Evolutionary conservation across 2,329 filamentous ascomycete species (phyloP).

Genomic region (Pseudopyrenochaeta lycopersici): DNA sequence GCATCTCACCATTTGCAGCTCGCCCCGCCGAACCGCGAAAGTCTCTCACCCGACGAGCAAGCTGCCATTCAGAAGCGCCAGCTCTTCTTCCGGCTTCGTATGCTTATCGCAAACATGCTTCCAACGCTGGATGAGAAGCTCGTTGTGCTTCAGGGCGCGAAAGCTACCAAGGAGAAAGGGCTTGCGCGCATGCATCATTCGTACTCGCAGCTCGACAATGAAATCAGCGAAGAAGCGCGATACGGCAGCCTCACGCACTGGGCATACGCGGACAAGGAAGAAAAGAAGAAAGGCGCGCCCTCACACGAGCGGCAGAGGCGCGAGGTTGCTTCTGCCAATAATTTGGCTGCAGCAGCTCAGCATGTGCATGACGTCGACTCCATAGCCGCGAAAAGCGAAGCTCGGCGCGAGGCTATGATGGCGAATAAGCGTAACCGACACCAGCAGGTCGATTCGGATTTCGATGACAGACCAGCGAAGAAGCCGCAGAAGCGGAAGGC

Average conservation of each 20-base stretch:
- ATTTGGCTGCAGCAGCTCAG: constrained; percentile 72
- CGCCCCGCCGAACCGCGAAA: constrained; percentile 34
- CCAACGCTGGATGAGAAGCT: constrained; percentile 97
- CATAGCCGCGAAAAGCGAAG: constrained; percentile 80
- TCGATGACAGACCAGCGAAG: constrained; percentile 74
- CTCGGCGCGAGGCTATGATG: constrained; percentile 80
- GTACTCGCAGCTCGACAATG: constrained; percentile 83
- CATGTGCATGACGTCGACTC: constrained; percentile 83
- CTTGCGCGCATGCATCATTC: constrained; percentile 85
- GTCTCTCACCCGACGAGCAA: constrained; percentile 46
- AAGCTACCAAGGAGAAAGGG: constrained; percentile 86
- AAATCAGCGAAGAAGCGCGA: constrained; percentile 94
- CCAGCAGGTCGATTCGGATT: constrained; percentile 79
- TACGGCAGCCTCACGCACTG: constrained; percentile 92
- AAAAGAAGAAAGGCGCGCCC: constrained; percentile 64
- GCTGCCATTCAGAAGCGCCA: constrained; percentile 73
- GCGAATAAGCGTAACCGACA: constrained; percentile 76
- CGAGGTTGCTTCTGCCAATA: constrained; percentile 80
- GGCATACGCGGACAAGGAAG: constrained; percentile 87
- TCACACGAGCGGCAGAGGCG: constrained; percentile 78
- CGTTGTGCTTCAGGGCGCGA: constrained; percentile 91
- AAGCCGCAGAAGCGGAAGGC: constrained; percentile 69
- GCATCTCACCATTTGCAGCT: constrained; percentile 36
- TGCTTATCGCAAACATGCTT: constrained; percentile 83
- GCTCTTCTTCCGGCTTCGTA: constrained; percentile 79